Conservation (phyloP, 805 yeast genomes). For the Zygoascus tannicola region DNA sequence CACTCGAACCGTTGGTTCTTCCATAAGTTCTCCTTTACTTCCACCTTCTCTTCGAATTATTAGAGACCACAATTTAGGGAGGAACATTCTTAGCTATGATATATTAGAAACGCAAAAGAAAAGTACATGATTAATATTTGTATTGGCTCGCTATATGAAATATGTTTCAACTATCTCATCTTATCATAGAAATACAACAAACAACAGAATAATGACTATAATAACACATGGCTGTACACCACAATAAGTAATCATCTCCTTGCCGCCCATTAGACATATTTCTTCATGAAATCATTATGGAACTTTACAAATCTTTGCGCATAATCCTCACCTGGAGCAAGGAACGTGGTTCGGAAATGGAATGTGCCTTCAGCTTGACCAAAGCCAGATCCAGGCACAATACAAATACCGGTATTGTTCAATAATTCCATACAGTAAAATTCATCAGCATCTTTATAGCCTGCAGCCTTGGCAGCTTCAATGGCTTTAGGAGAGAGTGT, state of each 20-base stretch:
- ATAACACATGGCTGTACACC: too few species aligned
- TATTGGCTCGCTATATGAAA: too few species aligned
- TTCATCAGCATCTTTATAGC: constrained; percentile 65
- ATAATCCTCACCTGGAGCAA: constrained; percentile 93
- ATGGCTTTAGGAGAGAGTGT: constrained; percentile 56
- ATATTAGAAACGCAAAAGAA: too few species aligned
- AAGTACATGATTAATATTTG: too few species aligned
- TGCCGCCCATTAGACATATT: constrained; percentile 30
- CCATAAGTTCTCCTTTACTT: too few species aligned
- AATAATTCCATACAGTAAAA: constrained; percentile 78
- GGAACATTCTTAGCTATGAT: too few species aligned
- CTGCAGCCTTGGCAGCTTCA: constrained; percentile 46
- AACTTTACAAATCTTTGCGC: constrained; percentile 67
- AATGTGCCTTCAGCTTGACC: constrained; percentile 86
- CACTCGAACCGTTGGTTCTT: too few species aligned
- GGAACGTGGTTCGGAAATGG: constrained; percentile 92
- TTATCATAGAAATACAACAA: not conserved
- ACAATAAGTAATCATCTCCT: too few species aligned
- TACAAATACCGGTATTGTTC: constrained; percentile 88
- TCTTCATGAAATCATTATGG: constrained; percentile 60
- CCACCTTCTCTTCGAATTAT: too few species aligned
- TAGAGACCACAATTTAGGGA: too few species aligned
- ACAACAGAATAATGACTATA: not conserved
- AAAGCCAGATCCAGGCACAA: constrained; percentile 96
- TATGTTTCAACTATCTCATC: too few species aligned